Evolutionary conservation across 2,329 filamentous ascomycete genomes (phyloP), one percentile per base, ranked within the genome.

Genomic region (Verticillium dahliae): DNA sequence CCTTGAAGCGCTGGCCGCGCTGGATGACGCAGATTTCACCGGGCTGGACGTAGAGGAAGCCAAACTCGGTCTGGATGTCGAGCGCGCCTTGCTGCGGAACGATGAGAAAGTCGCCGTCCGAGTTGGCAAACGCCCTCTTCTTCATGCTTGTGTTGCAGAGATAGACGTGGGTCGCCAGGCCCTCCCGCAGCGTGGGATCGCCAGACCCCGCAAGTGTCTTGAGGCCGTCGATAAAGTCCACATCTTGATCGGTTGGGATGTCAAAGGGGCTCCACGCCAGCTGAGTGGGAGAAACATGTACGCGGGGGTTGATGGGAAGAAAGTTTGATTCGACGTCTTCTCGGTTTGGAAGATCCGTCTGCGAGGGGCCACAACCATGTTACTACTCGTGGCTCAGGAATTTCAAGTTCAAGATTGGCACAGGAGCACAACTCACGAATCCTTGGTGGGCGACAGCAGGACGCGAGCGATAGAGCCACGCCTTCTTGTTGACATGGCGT

Each of bases 51-150:
- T 91, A 81, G 6, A 94, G 77, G 69, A 82, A 84, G 55, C 90
- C 90, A 56, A 93, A 79, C 73, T 94, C 90, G 1, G 90, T 94
- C 68, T 88, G 85, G 64, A 94, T 89, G 69, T 93, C 89, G 50
- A 94, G 76, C 14, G 82, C 81, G 2, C 90, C 90, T 65, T 90
- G 84, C 71, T 94, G 90, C 1, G 89, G 81, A 13, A 94, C 89
- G 64, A 94, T 87, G 61, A 93, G 75, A 68, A 91, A 84, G 71
- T 94, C 90, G 11, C 90, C 90, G 70, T 94, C 90, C 0, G 91
- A 89, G 3, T 89, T 93, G 80, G 94, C 96, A 73, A 93, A 96
- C 0, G 91, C 91, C 57, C 88, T 81, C 45, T 84, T 83, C n/a
- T 81, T 80, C 92, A 97, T 96, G 70, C 88, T 86, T 72, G 85